A percentile compares a stretch with the other conserved stretches of the same genome.
These are phyloP conservation scores for Geotrichum reessii DNA, from an alignment of 1,139 yeast genomes.

Conservation along the genomic window DNA sequence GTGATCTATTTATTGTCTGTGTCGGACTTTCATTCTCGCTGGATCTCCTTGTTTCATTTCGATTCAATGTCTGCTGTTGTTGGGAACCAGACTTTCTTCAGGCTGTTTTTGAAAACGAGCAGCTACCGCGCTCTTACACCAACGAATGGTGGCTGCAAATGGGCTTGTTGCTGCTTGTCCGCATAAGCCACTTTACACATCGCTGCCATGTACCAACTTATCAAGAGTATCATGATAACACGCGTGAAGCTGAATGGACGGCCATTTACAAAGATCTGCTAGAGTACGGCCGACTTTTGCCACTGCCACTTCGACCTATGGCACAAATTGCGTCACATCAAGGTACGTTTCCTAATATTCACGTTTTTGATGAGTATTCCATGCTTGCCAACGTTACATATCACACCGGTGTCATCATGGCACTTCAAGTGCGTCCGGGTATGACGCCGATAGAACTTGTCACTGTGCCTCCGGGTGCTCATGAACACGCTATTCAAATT, in stretches of 20 bases:
- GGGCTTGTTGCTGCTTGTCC: constrained; percentile 9
- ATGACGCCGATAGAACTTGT: constrained; percentile 5
- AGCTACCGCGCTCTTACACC: constrained; percentile 11
- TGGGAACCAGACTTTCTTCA: constrained; percentile 12
- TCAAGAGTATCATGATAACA: constrained; percentile 7
- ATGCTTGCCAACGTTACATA: constrained; percentile 12
- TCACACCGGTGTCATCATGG: constrained; percentile 15
- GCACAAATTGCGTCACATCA: constrained; percentile 6
- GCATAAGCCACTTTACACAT: constrained; percentile 8
- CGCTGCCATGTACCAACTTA: constrained; percentile 9
- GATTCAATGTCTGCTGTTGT: constrained; percentile 6
- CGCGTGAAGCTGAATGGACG: constrained; percentile 11
- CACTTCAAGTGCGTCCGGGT: constrained; percentile 8
- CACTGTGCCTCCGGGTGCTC: constrained; percentile 13
- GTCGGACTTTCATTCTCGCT: constrained; percentile 12
- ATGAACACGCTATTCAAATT: constrained; percentile 15
- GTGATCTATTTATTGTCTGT: constrained; percentile 9
- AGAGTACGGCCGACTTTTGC: constrained; percentile 13
- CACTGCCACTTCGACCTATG: constrained; percentile 16
- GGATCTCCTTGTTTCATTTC: constrained; percentile 12
- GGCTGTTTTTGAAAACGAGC: constrained; percentile 7
- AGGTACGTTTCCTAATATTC: constrained; percentile 3
- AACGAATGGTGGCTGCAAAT: constrained; percentile 17
- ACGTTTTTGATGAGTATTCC: constrained; percentile 11
- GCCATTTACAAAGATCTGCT: constrained; percentile 10